These are phyloP conservation scores for Candida gorgasii DNA, from an alignment of 805 yeast genomes.

Conservation along the genomic window DNA sequence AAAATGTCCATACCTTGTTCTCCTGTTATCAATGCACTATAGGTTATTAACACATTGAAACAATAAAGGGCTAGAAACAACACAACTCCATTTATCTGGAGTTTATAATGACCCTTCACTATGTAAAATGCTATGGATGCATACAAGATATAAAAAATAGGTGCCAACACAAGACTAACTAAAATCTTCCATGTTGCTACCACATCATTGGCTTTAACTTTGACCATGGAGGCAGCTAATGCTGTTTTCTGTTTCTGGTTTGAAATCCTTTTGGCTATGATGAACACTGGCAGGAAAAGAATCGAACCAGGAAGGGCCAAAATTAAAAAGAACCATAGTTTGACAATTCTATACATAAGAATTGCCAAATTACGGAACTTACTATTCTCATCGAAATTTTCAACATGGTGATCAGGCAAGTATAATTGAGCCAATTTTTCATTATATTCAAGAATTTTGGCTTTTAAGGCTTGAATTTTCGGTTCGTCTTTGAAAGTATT, in stretches of 20 bases:
- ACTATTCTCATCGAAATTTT: conserved; percentile 51
- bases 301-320: conserved; percentile 87
- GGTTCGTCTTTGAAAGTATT: conserved; percentile 72
- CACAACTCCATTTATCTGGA: not conserved
- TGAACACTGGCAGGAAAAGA: conserved; percentile 84
- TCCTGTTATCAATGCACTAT: conserved; percentile 88
- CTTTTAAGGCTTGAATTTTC: conserved; percentile 57
- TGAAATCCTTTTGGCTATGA: conserved; percentile 74
- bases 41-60: conserved; percentile 73
- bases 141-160: conserved; percentile 78
- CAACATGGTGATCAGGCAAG: conserved; percentile 62
- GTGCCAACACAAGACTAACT: conserved; percentile 86
- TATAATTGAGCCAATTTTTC: conserved; percentile 48
- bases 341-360: conserved; percentile 55
- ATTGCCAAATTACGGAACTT: conserved; percentile 51
- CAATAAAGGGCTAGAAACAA: conserved; percentile 51
- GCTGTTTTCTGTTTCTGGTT: conserved; percentile 74
- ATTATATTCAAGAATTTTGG: conserved; percentile 71
- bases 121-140: conserved; percentile 46
- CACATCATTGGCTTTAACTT: conserved; percentile 89
- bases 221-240: conserved; percentile 82
- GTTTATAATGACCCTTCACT: conserved; percentile 16
- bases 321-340: conserved; percentile 55
- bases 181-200: conserved; percentile 97
- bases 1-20: conserved; percentile 90